Conservation (phyloP, 2,329 filamentous ascomycete species). For the Fusarium transvaalense region DNA sequence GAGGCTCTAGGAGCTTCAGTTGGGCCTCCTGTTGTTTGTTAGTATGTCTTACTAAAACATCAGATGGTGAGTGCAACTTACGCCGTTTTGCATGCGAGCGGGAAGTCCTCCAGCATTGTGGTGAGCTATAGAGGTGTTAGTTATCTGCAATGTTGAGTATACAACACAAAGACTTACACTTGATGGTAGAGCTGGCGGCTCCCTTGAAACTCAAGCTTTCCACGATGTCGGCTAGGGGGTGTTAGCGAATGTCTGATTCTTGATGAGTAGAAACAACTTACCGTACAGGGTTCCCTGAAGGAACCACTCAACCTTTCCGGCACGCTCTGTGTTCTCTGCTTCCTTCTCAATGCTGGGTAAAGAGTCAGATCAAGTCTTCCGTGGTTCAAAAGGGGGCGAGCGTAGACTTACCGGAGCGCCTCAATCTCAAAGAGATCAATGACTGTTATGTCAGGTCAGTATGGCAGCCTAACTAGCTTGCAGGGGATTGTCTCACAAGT, state of each 20-base stretch:
- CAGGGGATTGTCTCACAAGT: slow-evolving; percentile 56
- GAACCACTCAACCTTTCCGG: slow-evolving; percentile 79
- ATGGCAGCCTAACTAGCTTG: not conserved
- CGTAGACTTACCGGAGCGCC: slow-evolving; percentile 30
- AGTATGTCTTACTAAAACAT: slow-evolving; percentile 3
- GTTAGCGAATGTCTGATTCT: not conserved
- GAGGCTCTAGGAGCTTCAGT: slow-evolving; percentile 42
- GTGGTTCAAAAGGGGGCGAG: not conserved
- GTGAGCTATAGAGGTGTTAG: slow-evolving; percentile 7
- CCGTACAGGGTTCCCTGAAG: slow-evolving; percentile 86
- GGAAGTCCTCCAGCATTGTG: slow-evolving; percentile 44
- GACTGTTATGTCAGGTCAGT: slow-evolving; percentile 6
- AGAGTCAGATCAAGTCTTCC: slow-evolving; percentile 15
- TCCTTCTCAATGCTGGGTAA: slow-evolving; percentile 71
- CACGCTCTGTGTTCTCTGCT: slow-evolving; percentile 68
- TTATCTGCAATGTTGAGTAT: slow-evolving; percentile 1
- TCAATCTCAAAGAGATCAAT: slow-evolving; percentile 30
- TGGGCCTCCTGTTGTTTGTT: slow-evolving; percentile 39
- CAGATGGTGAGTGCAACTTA: slow-evolving; percentile 2
- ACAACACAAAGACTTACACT: slow-evolving; percentile 47
- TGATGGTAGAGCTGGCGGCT: slow-evolving; percentile 58
- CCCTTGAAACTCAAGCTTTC: slow-evolving; percentile 52
- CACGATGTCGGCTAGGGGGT: slow-evolving; percentile 53
- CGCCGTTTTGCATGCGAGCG: slow-evolving; percentile 44
- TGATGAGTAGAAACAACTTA: slow-evolving; percentile 4